Evolutionary conservation across 2,329 filamentous ascomycete species (phyloP), one percentile per base, ranked within the genome.

Genomic region (Cladorrhinum sp.): DNA sequence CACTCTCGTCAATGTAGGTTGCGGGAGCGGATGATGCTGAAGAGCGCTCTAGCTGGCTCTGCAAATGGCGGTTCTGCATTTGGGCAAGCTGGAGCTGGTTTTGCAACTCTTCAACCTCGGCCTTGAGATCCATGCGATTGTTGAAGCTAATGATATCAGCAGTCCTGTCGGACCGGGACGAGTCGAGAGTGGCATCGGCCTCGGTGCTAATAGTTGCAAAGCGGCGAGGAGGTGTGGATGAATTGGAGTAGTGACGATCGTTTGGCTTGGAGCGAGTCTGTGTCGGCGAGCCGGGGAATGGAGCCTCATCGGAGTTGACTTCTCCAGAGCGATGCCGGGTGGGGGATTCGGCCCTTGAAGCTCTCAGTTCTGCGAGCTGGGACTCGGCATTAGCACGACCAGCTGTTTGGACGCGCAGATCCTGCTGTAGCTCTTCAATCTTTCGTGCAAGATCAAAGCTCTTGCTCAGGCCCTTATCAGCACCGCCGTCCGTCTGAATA

Each of bases 1-100:
- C 84, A 67, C 88, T 94, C 50, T 95, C 88, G 46, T 94, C 89
- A 60, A 86, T 79, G 28, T 69, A 72, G 73, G 80, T 85, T 36
- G 90, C 88, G 23, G 82, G 82, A 5, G 76, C 77, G 7, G 42
- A 42, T 2, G 88, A 85, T 0, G 85, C 87, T 9, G 78, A 78
- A 18, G 42, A 46, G 52, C 90, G 86, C 42, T 94, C 90, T 48
- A 97, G 79, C 72, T 97, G 92, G 71, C 86, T 92, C 72, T 96
- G 91, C 5, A 98, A 84, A 70, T 98, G 93, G 33, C 90, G 87
- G 75, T 96, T 97, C 69, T 96, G 91, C 91, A 98, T 96, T 74
- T 97, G 90, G 3, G 90, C 88, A 73, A 98, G 86, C 71, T 98
- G 94, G 56, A 98, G 83, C 73, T 96, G 92, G 72, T 96, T 97